Conservation (phyloP, 148 eudicot genomes). For the Cornus controversa region DNA sequence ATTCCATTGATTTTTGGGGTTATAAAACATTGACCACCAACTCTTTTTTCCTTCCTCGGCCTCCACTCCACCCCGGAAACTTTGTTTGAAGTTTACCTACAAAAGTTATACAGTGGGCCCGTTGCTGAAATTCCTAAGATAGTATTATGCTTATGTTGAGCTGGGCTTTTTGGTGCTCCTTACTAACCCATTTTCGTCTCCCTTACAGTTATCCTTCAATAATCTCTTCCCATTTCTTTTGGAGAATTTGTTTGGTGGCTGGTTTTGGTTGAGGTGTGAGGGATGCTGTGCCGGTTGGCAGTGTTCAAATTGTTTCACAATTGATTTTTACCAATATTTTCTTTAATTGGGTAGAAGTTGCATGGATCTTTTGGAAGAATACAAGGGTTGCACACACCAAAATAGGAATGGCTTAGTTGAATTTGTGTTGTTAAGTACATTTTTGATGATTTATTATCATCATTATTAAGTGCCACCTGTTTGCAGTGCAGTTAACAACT, state of each 20-base stretch:
- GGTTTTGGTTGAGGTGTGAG: neutral
- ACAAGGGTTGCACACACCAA: neutral
- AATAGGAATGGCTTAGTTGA: neutral
- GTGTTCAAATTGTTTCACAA: neutral
- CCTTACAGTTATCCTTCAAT: neutral
- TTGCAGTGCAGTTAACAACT: slow-evolving; percentile 81
- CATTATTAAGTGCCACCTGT: slow-evolving; percentile 33
- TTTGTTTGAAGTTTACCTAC: too few relatives aligned
- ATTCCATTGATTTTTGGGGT: too few relatives aligned
- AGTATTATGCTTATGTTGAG: too few relatives aligned
- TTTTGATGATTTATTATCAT: slow-evolving; percentile 1
- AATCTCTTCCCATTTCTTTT: neutral
- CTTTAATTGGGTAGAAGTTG: neutral
- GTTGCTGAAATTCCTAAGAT: too few relatives aligned
- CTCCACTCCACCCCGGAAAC: too few relatives aligned
- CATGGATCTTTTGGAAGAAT: neutral
- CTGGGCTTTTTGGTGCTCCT: too few relatives aligned
- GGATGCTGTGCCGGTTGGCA: neutral
- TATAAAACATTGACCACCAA: too few relatives aligned
- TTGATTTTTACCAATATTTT: neutral
- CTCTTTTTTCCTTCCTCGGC: too few relatives aligned
- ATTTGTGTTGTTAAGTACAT: neutral
- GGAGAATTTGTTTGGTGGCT: neutral
- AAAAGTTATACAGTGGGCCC: too few relatives aligned
- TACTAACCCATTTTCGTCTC: too few relatives aligned